These are phyloP conservation scores for Colletotrichum simmondsii DNA, from an alignment of 2,329 filamentous ascomycete species.

Conservation along the genomic window DNA sequence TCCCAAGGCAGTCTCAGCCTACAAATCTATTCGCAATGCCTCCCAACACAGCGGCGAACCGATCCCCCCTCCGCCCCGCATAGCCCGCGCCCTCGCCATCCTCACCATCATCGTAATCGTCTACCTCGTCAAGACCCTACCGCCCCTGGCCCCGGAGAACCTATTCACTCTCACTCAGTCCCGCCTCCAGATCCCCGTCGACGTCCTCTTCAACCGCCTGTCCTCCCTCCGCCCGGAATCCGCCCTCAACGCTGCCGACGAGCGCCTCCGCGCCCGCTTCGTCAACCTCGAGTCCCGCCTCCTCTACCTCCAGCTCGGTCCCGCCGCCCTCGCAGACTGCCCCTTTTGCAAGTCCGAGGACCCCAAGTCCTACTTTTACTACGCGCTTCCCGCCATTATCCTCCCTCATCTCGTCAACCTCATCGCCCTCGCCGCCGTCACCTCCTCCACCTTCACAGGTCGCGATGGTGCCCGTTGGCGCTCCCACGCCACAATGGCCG, in stretches of 20 bases:
- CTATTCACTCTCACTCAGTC: constrained; percentile 82
- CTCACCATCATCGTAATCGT: constrained; percentile 61
- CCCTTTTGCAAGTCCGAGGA: constrained; percentile 84
- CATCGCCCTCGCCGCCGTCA: constrained; percentile 76
- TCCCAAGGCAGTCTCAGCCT: constrained; percentile 72
- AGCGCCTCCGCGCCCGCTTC: constrained; percentile 74
- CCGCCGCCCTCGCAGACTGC: constrained; percentile 77
- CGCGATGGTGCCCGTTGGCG: constrained; percentile 76
- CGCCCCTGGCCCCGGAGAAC: constrained; percentile 79
- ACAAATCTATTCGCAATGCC: constrained; percentile 64
- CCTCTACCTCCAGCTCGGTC: constrained; percentile 86
- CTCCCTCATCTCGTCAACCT: constrained; percentile 86
- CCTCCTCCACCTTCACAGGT: constrained; percentile 74
- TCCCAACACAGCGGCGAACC: constrained; percentile 56
- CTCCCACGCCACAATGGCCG: constrained; percentile 72
- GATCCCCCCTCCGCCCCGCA: constrained; percentile 66
- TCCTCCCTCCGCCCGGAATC: constrained; percentile 60
- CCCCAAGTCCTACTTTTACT: constrained; percentile 78
- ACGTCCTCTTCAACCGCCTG: constrained; percentile 85
- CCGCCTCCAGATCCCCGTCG: constrained; percentile 85
- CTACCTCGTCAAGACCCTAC: constrained; percentile 70
- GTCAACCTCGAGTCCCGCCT: constrained; percentile 77
- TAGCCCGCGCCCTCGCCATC: constrained; percentile 68
- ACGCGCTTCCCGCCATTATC: constrained; percentile 79
- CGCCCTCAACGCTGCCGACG: constrained; percentile 68